These are phyloP conservation scores for Paecilomyces fulvus DNA, from an alignment of 2,329 filamentous ascomycete genomes.

Conservation along the genomic window DNA sequence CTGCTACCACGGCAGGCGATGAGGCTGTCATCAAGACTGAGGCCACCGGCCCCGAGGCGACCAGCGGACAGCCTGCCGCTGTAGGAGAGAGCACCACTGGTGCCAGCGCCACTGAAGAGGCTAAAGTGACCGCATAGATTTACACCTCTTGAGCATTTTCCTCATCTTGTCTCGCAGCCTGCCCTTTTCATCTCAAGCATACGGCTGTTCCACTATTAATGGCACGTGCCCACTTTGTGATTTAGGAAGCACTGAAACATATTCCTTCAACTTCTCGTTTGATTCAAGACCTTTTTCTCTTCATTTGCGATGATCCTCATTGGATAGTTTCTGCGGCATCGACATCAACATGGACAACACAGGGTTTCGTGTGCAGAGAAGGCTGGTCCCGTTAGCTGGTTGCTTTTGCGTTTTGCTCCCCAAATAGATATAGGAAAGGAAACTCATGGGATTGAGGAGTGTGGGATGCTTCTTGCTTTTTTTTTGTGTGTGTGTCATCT, in stretches of 20 bases:
- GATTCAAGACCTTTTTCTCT: constrained; percentile 6
- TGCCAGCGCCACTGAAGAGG: constrained; percentile 6
- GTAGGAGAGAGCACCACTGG: not conserved
- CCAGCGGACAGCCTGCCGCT: constrained; percentile 6
- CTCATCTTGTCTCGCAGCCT: not conserved
- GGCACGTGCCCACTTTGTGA: constrained; percentile 3
- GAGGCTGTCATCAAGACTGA: constrained; percentile 15
- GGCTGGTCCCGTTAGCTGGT: not conserved
- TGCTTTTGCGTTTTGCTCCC: not conserved
- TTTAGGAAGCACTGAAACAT: not conserved
- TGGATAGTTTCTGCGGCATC: not conserved
- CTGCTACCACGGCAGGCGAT: constrained; percentile 6
- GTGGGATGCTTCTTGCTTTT: not conserved
- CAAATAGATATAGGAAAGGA: not conserved
- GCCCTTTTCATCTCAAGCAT: not conserved
- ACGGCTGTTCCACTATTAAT: not conserved
- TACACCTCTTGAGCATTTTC: not conserved
- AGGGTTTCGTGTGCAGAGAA: not conserved
- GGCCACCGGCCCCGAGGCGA: constrained; percentile 18
- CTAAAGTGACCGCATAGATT: constrained; percentile 22
- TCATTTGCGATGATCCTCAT: not conserved
- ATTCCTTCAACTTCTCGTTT: constrained; percentile 3
- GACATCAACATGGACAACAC: not conserved
- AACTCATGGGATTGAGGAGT: not conserved
- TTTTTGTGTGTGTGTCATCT: not conserved